phyloP scores from a whole-genome alignment of 108 stramenopile species.

The Skeletonema grethae region DNA sequence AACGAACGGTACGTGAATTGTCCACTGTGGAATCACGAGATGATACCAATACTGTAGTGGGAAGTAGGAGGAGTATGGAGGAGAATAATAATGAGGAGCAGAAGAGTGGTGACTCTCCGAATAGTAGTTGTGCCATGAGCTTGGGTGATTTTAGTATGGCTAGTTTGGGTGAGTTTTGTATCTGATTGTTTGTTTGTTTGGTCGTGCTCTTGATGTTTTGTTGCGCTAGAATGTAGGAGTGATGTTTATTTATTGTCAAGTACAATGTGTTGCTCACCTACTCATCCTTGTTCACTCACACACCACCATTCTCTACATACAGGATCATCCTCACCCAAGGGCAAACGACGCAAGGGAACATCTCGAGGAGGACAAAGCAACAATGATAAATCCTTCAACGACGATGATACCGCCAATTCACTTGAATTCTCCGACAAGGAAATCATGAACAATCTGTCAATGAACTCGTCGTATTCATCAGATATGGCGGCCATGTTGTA shows the following conservation, averaged over 20 bases:
- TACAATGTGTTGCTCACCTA: not conserved
- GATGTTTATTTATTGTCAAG: not conserved
- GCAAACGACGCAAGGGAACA: conserved; percentile 37
- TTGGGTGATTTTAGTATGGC: conserved; percentile 33
- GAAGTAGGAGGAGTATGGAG: no score
- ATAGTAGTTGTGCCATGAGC: conserved; percentile 18
- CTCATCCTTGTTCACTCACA: not conserved
- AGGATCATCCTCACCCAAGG: conserved; percentile 36
- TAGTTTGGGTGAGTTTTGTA: conserved; percentile 25
- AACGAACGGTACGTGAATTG: not conserved
- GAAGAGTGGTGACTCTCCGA: not conserved
- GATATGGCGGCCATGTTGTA: conserved; percentile 38
- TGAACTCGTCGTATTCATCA: conserved; percentile 44
- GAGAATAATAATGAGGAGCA: conserved; percentile 7
- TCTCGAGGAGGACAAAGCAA: not conserved
- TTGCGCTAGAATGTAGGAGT: not conserved
- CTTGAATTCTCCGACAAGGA: not conserved
- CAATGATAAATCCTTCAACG: conserved; percentile 32
- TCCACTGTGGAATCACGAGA: conserved; percentile 3
- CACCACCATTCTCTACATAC: not conserved
- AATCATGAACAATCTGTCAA: conserved; percentile 42
- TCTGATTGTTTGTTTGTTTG: no score
- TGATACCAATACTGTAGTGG: not conserved
- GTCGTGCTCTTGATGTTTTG: no score
- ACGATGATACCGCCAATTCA: conserved; percentile 30